These are phyloP conservation scores for Davidsoniella australis DNA, from an alignment of 2,329 filamentous ascomycete species.

Conservation along the genomic window DNA sequence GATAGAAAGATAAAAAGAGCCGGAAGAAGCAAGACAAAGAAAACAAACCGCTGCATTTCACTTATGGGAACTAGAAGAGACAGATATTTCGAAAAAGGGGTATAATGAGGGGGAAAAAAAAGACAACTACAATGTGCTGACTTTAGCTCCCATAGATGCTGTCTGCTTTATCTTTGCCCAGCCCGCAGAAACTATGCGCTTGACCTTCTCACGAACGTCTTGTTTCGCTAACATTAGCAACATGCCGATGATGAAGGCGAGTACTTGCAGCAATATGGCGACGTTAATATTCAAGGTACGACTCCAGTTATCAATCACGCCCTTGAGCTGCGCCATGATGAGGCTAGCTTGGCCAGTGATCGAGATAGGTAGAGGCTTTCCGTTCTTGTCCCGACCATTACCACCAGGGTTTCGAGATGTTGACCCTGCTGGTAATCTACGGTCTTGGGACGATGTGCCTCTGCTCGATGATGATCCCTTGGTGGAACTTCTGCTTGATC, in stretches of 20 bases:
- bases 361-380: slow-evolving; percentile 18
- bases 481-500: slow-evolving; percentile 18
- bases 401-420: neutral
- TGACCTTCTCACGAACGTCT: slow-evolving; percentile 57
- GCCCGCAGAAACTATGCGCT: slow-evolving; percentile 46
- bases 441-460: neutral
- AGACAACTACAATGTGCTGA: slow-evolving; percentile 64
- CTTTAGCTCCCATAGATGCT: slow-evolving; percentile 91
- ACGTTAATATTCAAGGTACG: slow-evolving; percentile 38
- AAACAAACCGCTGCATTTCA: slow-evolving; percentile 1
- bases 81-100: neutral
- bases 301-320: slow-evolving; percentile 33
- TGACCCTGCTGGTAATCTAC: neutral
- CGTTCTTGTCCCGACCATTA: slow-evolving; percentile 1
- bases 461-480: slow-evolving; percentile 3
- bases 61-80: neutral
- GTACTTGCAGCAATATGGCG: slow-evolving; percentile 37
- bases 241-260: slow-evolving; percentile 68
- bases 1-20: neutral
- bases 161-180: slow-evolving; percentile 75
- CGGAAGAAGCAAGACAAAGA: neutral
- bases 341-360: slow-evolving; percentile 27
- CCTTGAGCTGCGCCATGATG: slow-evolving; percentile 34
- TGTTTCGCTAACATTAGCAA: slow-evolving; percentile 58
- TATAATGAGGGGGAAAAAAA: neutral